These are phyloP conservation scores for Limnanthes douglasii DNA, from an alignment of 345 rosid species.

Conservation along the genomic window DNA sequence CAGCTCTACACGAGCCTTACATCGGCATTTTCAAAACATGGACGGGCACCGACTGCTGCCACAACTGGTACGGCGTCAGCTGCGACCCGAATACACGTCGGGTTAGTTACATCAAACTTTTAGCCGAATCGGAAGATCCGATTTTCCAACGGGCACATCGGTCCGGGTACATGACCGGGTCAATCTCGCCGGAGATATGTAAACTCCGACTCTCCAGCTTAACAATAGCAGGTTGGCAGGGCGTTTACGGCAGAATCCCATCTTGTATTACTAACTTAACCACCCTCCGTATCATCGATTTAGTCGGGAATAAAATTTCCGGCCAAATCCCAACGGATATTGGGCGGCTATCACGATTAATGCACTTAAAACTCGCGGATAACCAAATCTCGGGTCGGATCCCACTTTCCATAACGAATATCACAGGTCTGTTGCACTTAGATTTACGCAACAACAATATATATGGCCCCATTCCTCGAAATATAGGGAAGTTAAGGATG, in stretches of 20 bases:
- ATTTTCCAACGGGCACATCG: conserved; percentile 44
- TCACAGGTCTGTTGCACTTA: conserved; percentile 67
- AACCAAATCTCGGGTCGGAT: conserved; percentile 55
- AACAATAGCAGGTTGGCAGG: conserved; percentile 85
- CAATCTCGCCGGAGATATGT: conserved; percentile 50
- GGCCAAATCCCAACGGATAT: conserved; percentile 45
- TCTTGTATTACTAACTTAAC: conserved; percentile 41
- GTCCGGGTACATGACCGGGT: conserved; percentile 72
- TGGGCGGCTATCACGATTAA: conserved; percentile 41
- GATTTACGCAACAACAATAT: conserved; percentile 63
- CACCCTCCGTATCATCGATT: conserved; percentile 53
- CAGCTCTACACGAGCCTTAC: conserved; percentile 54
- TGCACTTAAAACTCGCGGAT: conserved; percentile 69
- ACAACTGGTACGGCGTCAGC: conserved; percentile 80
- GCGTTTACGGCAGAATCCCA: conserved; percentile 68
- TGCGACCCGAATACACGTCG: conserved; percentile 48
- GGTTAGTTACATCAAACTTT: conserved; percentile 77
- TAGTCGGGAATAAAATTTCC: conserved; percentile 58
- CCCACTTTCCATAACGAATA: conserved; percentile 39
- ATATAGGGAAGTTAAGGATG: conserved; percentile 49
- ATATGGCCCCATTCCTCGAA: conserved; percentile 37
- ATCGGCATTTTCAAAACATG: conserved; percentile 72
- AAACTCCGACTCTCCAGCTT: conserved; percentile 51
- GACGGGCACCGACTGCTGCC: conserved; percentile 79
- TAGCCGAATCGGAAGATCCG: conserved; percentile 87